Conservation (phyloP, 768 basidiomycete species). For the Dacryopinax primogenitus region DNA sequence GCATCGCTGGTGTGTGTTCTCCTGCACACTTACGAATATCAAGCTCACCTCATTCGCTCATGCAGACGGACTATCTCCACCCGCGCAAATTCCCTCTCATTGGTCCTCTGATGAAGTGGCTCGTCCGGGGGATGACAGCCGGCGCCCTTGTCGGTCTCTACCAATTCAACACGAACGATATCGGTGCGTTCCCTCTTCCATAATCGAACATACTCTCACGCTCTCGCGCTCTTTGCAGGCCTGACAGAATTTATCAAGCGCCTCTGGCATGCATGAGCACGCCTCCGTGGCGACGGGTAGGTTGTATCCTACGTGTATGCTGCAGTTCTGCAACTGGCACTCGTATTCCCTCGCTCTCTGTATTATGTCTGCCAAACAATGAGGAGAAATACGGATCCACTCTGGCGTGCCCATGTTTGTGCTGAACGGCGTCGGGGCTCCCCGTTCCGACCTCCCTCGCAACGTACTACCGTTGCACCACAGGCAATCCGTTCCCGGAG, state of each 20-base stretch:
- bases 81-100: constrained; percentile 81
- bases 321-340: too few relatives aligned
- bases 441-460: too few relatives aligned
- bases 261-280: constrained; percentile 61
- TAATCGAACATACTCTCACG: constrained; percentile 1
- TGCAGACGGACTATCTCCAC: constrained; percentile 87
- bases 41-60: background rate
- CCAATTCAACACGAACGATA: constrained; percentile 97
- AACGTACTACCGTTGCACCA: too few relatives aligned
- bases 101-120: constrained; percentile 61
- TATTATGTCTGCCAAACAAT: constrained; percentile 9
- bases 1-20: background rate
- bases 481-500: too few relatives aligned
- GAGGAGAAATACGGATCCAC: constrained; percentile 3
- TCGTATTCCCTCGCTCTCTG: background rate
- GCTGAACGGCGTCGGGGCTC: too few relatives aligned
- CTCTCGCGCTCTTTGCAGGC: constrained; percentile 37
- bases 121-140: constrained; percentile 59
- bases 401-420: background rate
- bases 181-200: constrained; percentile 43
- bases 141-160: constrained; percentile 82
- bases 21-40: background rate
- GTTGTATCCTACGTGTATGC: background rate
- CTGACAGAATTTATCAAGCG: constrained; percentile 72
- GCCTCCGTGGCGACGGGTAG: background rate